Conservation (phyloP, 2,329 filamentous ascomycete species). For the Ophiostoma populinum region DNA sequence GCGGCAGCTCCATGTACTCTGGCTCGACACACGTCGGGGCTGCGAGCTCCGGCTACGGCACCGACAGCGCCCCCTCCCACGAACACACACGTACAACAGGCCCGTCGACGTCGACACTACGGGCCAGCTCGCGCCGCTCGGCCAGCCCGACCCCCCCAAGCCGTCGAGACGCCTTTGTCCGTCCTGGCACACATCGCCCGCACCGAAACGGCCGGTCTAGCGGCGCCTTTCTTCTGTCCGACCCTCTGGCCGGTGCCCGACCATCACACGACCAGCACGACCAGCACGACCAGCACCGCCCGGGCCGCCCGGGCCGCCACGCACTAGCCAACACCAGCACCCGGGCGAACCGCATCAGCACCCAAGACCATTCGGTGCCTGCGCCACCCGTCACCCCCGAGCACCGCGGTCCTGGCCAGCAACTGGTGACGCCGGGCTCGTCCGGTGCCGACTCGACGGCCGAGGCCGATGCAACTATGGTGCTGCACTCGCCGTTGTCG, state of each 20-base stretch:
- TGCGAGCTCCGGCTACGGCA: not conserved
- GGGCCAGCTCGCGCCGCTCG: not conserved
- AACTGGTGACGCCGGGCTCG: too few relatives aligned
- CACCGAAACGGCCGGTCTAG: conserved; percentile 21
- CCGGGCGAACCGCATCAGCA: too few relatives aligned
- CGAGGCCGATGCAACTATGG: conserved; percentile 9
- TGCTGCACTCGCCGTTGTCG: conserved; percentile 6
- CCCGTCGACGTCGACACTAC: not conserved
- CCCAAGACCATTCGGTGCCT: too few relatives aligned
- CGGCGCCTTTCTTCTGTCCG: conserved; percentile 34
- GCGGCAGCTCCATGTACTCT: conserved; percentile 1
- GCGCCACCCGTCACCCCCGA: too few relatives aligned
- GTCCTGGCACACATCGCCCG: conserved; percentile 1
- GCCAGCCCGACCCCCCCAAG: not conserved
- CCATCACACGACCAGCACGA: not conserved
- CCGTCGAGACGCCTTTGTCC: not conserved
- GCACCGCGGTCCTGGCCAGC: too few relatives aligned
- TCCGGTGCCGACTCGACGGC: too few relatives aligned
- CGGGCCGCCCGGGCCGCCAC: not conserved
- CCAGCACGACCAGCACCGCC: not conserved
- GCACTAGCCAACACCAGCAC: too few relatives aligned
- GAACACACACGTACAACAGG: too few relatives aligned
- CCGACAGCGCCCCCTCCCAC: not conserved
- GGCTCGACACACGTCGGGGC: not conserved
- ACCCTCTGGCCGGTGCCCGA: conserved; percentile 19